Evolutionary conservation across 495 filamentous ascomycete species (phyloP), one percentile per base, ranked within the genome.

Genomic region (Penicillium crystallinum): DNA sequence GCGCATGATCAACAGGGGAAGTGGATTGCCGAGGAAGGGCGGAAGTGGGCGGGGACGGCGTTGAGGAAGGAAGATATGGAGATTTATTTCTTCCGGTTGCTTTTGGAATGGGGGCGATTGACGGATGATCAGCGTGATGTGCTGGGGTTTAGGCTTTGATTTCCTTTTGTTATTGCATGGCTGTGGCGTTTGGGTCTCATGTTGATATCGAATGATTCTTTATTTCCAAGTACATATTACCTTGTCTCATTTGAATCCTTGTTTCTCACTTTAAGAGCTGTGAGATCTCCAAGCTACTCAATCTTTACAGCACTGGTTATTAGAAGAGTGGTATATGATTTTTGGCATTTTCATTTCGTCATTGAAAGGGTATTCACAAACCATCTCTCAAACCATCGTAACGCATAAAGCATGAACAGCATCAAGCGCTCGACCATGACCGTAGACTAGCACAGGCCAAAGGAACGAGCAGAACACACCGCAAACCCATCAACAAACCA

Each of bases 31-130:
- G 78, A 85, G 42, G 63, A 82, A 56, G 87, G 88, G 3, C 69
- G 73, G 31, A 72, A 77, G 49, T 91, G 87, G 87, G 80, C 82
- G 1, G 67, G 68, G 2, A 78, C 73, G 52, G 87, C 83, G 8
- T 52, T 93, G 31, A 74, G 88, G 59, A 84, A 79, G 55, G 86
- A 91, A 69, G 89, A 95, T 63, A 89, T 87, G 84, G 83, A 89
- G 66, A 78, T 91, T 23, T 95, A 92, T 61, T 75, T 91, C 61
- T 92, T 90, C 65, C 69, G 89, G 39, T 61, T 95, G 52, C 62
- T 91, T 51, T 64, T 92, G 35, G 89, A 92, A 69, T 92, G 85
- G 84, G 85, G 78, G 1, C 68, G 86, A 36, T 55, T 89, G 11
- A 75, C 82, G 8, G 75, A 86, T 66, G 84, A 88, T 50, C 55